phyloP scores from a whole-genome alignment of 2,329 filamentous ascomycete species.

The Dothistroma septosporum region DNA sequence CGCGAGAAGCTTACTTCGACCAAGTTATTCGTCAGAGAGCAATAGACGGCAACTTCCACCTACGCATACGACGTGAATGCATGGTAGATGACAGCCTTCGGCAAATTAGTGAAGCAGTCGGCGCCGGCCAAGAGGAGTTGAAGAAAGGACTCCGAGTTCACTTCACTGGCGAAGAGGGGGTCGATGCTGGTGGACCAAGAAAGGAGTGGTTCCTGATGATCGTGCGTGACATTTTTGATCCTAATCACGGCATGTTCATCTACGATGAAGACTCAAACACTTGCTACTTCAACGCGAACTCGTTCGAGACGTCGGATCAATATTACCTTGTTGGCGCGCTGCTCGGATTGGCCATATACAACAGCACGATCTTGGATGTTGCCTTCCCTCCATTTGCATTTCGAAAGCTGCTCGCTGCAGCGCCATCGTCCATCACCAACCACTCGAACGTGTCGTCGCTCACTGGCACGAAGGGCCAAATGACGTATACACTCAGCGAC shows the following conservation, averaged over 20 bases:
- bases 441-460: conserved; percentile 47
- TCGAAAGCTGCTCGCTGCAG: conserved; percentile 75
- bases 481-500: conserved; percentile 75
- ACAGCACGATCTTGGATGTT: conserved; percentile 87
- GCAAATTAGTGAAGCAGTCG: conserved; percentile 78
- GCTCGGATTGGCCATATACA: conserved; percentile 86
- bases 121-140: conserved; percentile 74
- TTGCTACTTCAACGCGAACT: conserved; percentile 90
- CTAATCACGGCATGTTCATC: conserved; percentile 83
- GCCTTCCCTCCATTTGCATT: conserved; percentile 86
- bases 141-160: conserved; percentile 85
- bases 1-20: conserved; percentile 84
- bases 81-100: conserved; percentile 83
- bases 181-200: conserved; percentile 81
- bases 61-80: conserved; percentile 77
- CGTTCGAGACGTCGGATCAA: conserved; percentile 86
- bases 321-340: conserved; percentile 87
- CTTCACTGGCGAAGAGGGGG: conserved; percentile 83
- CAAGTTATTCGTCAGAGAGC: conserved; percentile 73
- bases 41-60: conserved; percentile 65
- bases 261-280: conserved; percentile 88
- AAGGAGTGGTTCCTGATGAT: conserved; percentile 95
- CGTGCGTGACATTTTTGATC: conserved; percentile 84
- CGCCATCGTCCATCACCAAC: conserved; percentile 58
- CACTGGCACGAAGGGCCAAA: conserved; percentile 39